Conservation (phyloP, 257 asterid genomes). For the Rehmannia glutinosa region DNA sequence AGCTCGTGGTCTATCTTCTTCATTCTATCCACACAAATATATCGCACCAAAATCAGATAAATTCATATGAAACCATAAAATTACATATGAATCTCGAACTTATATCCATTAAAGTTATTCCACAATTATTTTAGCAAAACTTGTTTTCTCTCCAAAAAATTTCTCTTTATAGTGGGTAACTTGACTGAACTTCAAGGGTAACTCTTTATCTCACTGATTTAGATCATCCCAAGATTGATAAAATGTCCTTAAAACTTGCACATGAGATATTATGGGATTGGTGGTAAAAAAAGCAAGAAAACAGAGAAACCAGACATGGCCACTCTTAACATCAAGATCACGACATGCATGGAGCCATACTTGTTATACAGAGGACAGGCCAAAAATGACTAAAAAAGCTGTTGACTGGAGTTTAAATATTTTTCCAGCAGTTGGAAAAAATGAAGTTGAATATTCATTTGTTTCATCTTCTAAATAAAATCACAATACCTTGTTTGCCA, state of each 20-base stretch:
- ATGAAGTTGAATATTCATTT: conserved; percentile 9
- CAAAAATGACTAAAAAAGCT: conserved; percentile 28
- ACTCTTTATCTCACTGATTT: too few species aligned
- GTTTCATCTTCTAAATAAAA: conserved; percentile 29
- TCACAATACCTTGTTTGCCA: background rate
- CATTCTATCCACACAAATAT: too few species aligned
- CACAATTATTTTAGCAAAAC: too few species aligned
- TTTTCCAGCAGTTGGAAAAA: background rate
- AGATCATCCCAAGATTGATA: too few species aligned
- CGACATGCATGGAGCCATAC: conserved; percentile 73
- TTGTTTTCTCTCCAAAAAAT: too few species aligned
- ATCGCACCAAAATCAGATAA: too few species aligned
- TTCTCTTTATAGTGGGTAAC: too few species aligned
- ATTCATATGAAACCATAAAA: too few species aligned
- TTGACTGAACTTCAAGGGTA: background rate
- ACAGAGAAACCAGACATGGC: conserved; percentile 67
- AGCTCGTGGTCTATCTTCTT: too few species aligned
- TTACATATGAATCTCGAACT: too few species aligned
- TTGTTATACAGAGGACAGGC: conserved; percentile 24
- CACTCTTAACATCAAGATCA: conserved; percentile 57
- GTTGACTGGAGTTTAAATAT: conserved; percentile 37
- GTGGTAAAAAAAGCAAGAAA: conserved; percentile 36
- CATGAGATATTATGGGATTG: conserved; percentile 54
- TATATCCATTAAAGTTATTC: too few species aligned
- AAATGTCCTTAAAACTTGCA: background rate